Evolutionary conservation across 371 early-diverging fungal species (phyloP), one percentile per base, ranked within the genome.

Genomic region (Globomyces sp.): DNA sequence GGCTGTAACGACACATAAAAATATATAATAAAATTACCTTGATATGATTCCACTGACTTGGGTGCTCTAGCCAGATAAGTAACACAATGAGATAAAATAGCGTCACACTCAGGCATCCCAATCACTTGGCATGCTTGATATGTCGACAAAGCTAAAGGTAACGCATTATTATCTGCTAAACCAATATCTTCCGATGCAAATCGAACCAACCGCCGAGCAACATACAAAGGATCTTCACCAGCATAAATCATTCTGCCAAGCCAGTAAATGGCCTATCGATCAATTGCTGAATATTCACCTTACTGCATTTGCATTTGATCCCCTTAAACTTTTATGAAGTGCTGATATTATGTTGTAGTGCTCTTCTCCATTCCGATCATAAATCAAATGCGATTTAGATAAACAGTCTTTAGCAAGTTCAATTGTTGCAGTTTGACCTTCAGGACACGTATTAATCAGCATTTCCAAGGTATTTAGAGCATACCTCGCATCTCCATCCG

Each of bases 41-140:
- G 80, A 72, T 94, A 93, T 1, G 81, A 80, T 49, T 90, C 83
- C 6, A 93, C 87, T 60, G 90, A 91, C 69, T 94, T 94, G 42
- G 84, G 85, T 3, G 94, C 86, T 40, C 89, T 84, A 1, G 91
- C 90, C 64, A 93, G 68, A 65, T 94, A 89, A 45, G 79, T 80
- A 0, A 87, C 91, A 34, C 88, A 81, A 67, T 94, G 93, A 0
- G 92, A 92, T 9, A 94, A 73, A 40, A 89, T 86, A 0, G 85
- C 86, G 69, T 92, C 93, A 71, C 93, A 93, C 73, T 94, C 95
- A 1, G 95, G 95, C 90, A 92, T 91, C 0, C 95, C 95, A 60
- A 94, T 87, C 63, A 80, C 80, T 74, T 92, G 91, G 63, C 90
- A 90, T 0, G 94, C 89, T 67, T 91, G 86, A 71, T 88, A 90